Evolutionary conservation across 1,284 basidiomycete genomes (phyloP).

Genomic region (Tetrapyrgos nigripes): DNA sequence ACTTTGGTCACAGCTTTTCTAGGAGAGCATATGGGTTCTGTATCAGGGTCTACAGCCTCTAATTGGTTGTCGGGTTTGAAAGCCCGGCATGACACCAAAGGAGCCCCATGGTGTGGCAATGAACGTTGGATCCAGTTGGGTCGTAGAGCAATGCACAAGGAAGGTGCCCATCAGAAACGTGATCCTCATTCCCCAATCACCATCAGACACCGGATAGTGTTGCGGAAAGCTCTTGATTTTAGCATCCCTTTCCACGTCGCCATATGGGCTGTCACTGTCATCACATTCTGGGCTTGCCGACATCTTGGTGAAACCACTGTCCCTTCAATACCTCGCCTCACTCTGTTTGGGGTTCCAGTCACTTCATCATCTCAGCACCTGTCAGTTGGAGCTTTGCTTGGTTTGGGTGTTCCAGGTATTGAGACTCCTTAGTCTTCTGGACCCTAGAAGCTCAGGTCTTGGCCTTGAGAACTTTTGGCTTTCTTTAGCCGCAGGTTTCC

Average conservation of each 20-base stretch:
- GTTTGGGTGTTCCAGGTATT: too few species aligned
- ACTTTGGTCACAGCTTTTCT: slow-evolving; percentile 34
- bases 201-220: background rate
- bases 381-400: too few species aligned
- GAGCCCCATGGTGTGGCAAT: slow-evolving; percentile 10
- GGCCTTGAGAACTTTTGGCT: too few species aligned
- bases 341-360: too few species aligned
- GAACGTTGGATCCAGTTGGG: slow-evolving; percentile 3
- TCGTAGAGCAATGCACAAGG: background rate
- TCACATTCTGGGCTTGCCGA: slow-evolving; percentile 11
- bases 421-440: too few species aligned
- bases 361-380: too few species aligned
- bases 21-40: background rate
- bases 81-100: slow-evolving; percentile 10
- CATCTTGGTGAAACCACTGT: slow-evolving; percentile 15
- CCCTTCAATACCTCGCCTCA: too few species aligned
- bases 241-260: slow-evolving; percentile 1
- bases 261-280: slow-evolving; percentile 11
- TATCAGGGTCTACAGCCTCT: background rate
- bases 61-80: slow-evolving; percentile 12
- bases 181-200: slow-evolving; percentile 8
- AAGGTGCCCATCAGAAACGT: slow-evolving; percentile 1
- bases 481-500: too few species aligned
- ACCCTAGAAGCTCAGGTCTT: too few species aligned
- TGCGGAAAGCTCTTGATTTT: background rate